phyloP scores from a whole-genome alignment of 352 stramenopile species.

The Pythium brassicae region DNA sequence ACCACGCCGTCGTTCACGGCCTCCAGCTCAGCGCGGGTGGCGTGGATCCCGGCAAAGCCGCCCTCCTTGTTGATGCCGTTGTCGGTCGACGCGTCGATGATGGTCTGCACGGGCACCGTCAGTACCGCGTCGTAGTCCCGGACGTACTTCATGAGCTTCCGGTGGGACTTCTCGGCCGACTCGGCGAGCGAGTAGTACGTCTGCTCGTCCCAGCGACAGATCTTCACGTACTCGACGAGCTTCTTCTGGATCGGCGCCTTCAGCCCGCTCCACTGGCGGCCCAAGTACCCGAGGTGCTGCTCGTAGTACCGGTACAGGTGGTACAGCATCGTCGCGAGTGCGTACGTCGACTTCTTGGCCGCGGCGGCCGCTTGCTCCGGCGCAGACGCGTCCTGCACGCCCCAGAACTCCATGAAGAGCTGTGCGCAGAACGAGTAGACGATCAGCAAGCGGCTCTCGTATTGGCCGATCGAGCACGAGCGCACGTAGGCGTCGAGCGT shows the following conservation, averaged over 20 bases:
- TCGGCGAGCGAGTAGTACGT: constrained; percentile 99
- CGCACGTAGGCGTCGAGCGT: constrained; percentile 91
- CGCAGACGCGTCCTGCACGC: constrained; percentile 3
- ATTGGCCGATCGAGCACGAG: constrained; percentile 87
- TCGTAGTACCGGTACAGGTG: constrained; percentile 95
- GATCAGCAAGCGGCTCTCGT: constrained; percentile 86
- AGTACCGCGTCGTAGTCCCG: constrained; percentile 89
- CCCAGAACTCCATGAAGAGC: constrained; percentile 77
- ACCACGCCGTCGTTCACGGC: constrained; percentile 41
- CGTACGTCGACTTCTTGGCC: constrained; percentile 27
- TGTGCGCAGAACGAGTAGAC: constrained; percentile 87
- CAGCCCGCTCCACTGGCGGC: constrained; percentile 82
- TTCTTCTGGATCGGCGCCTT: constrained; percentile 95
- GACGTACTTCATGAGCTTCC: constrained; percentile 98
- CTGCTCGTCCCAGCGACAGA: constrained; percentile 99
- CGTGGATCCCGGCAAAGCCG: constrained; percentile 67
- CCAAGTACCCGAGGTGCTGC: constrained; percentile 83
- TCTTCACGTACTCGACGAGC: constrained; percentile 97
- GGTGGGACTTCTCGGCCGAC: constrained; percentile 97
- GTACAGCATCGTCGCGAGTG: constrained; percentile 87
- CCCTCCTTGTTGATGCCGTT: constrained; percentile 78
- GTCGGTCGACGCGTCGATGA: constrained; percentile 88
- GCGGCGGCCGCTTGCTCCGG: not conserved
- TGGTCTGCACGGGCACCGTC: constrained; percentile 72
- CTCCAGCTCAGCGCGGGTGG: constrained; percentile 63